Conservation (phyloP, 345 rosid genomes). For the Combretum micranthum region DNA sequence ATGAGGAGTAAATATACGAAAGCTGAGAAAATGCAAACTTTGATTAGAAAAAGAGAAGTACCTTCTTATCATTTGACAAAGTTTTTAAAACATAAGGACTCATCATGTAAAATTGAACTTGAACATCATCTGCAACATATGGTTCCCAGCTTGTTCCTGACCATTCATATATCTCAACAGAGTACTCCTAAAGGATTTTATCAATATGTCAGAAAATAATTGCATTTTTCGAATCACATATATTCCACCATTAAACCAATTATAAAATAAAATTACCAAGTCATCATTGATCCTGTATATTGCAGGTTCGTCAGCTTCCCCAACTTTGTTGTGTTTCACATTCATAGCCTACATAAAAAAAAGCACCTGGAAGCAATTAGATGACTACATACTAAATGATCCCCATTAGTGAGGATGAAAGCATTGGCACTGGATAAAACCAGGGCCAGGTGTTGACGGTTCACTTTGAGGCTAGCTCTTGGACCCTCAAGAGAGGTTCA, state of each 20-base stretch:
- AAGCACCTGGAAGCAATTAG: not conserved
- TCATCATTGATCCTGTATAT: conserved; percentile 71
- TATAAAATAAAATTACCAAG: conserved; percentile 28
- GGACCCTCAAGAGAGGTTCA: too few species aligned
- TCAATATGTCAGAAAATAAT: not conserved
- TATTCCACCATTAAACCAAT: not conserved
- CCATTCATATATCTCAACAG: conserved; percentile 65
- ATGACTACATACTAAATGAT: too few species aligned
- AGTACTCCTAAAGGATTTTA: conserved; percentile 40
- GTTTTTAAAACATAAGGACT: conserved; percentile 79
- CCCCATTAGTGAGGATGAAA: too few species aligned
- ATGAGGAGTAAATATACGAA: not conserved
- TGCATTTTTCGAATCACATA: not conserved
- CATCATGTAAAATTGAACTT: conserved; percentile 84
- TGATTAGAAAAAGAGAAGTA: conserved; percentile 10
- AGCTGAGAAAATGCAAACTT: not conserved
- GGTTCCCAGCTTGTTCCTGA: conserved; percentile 73
- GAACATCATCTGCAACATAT: conserved; percentile 61
- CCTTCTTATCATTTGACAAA: conserved; percentile 47
- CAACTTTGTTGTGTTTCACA: conserved; percentile 56
- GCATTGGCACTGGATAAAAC: too few species aligned
- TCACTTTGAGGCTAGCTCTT: too few species aligned
- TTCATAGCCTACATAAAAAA: conserved; percentile 40
- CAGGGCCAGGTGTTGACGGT: too few species aligned
- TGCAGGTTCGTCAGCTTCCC: conserved; percentile 60